A percentile compares a stretch with the other conserved stretches of the same genome.
Evolutionary conservation across 768 basidiomycete genomes (phyloP).

Genomic region (Tricholoma furcatifolium): DNA sequence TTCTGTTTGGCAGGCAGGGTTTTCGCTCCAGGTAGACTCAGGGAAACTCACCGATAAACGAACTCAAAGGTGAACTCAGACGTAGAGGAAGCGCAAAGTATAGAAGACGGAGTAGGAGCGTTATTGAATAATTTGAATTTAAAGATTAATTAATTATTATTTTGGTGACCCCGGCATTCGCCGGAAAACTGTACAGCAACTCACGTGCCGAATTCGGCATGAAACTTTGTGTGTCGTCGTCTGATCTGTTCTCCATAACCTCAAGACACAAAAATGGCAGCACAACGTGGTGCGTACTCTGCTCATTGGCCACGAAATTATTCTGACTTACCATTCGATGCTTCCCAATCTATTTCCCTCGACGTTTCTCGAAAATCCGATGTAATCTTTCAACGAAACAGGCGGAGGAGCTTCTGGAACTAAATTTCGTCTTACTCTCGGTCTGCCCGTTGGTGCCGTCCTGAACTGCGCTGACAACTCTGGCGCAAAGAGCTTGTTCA

Average conservation of each 20-base stretch:
- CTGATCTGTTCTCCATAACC: slow-evolving; percentile 18
- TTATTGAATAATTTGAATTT: too few species aligned
- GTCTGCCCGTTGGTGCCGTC: slow-evolving; percentile 92
- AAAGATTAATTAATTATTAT: too few species aligned
- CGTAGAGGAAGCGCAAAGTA: too few species aligned
- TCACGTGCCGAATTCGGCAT: slow-evolving; percentile 22
- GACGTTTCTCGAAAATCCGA: background rate
- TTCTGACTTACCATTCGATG: background rate
- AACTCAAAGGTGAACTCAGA: too few species aligned
- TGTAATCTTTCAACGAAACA: slow-evolving; percentile 16
- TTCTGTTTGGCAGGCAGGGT: too few species aligned
- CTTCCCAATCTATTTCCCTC: background rate
- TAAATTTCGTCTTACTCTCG: slow-evolving; percentile 94
- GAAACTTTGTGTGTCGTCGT: slow-evolving; percentile 23
- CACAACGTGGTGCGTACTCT: slow-evolving; percentile 26
- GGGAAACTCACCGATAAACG: too few species aligned
- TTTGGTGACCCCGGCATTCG: too few species aligned
- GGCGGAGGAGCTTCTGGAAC: slow-evolving; percentile 78
- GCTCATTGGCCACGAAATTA: slow-evolving; percentile 8
- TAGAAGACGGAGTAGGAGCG: too few species aligned
- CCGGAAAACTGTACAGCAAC: slow-evolving; percentile 29
- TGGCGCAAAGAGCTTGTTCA: slow-evolving; percentile 92
- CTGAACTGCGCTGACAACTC: slow-evolving; percentile 99
- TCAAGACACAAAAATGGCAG: slow-evolving; percentile 37
- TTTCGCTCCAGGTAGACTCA: too few species aligned